Evolutionary conservation across 2,329 filamentous ascomycete genomes (phyloP).

Genomic region (Aspergillus persii): DNA sequence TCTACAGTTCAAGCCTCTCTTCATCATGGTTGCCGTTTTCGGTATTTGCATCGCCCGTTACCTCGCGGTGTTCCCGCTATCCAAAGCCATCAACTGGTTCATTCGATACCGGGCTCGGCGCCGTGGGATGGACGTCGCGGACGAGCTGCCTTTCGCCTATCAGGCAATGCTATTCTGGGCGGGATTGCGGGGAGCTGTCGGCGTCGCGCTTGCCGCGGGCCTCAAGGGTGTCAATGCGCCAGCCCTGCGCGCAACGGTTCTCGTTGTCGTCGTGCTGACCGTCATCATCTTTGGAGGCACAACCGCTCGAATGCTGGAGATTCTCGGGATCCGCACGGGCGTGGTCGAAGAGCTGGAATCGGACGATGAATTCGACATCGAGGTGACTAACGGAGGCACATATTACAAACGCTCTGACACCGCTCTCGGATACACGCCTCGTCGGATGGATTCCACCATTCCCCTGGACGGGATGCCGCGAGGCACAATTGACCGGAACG

Average conservation of each 20-base stretch:
- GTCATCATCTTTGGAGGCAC: slow-evolving; percentile 99
- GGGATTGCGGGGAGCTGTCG: slow-evolving; percentile 89
- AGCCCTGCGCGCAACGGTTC: slow-evolving; percentile 86
- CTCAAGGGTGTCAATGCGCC: slow-evolving; percentile 78
- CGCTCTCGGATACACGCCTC: slow-evolving; percentile 74
- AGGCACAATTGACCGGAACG: slow-evolving; percentile 29
- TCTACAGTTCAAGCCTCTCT: slow-evolving; percentile 86
- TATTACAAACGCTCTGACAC: slow-evolving; percentile 78
- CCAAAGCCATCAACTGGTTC: slow-evolving; percentile 85
- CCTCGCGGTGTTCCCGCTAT: slow-evolving; percentile 91
- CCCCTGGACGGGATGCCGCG: slow-evolving; percentile 49
- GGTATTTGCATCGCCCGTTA: slow-evolving; percentile 92
- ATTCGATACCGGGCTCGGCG: slow-evolving; percentile 80
- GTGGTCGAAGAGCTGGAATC: slow-evolving; percentile 97
- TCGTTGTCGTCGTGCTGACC: slow-evolving; percentile 94
- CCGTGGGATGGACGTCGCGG: slow-evolving; percentile 70
- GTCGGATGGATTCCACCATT: slow-evolving; percentile 59
- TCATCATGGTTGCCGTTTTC: slow-evolving; percentile 88
- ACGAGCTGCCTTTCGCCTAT: slow-evolving; percentile 91
- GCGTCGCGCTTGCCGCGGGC: slow-evolving; percentile 88
- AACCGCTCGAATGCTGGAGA: slow-evolving; percentile 95
- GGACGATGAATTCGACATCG: slow-evolving; percentile 98
- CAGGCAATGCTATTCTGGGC: slow-evolving; percentile 99
- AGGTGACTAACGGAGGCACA: slow-evolving; percentile 67
- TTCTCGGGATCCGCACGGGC: slow-evolving; percentile 91